A percentile compares a stretch with the other conserved stretches of the same genome.
phyloP scores from a whole-genome alignment of 2,329 filamentous ascomycete genomes.

The Alternaria consortialis region DNA sequence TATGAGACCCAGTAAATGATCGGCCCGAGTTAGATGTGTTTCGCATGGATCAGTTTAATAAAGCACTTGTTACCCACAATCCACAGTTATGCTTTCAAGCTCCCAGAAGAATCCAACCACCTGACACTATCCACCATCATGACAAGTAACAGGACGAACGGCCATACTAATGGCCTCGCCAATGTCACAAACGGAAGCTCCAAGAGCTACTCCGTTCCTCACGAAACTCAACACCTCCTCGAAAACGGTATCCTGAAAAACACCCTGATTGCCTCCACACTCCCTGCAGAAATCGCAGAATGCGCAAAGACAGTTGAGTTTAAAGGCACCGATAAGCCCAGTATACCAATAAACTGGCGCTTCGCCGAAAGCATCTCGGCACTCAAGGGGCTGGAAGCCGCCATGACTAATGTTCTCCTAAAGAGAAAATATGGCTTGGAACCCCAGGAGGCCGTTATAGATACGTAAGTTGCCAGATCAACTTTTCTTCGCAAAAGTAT shows the following conservation, averaged over 20 bases:
- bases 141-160: not conserved
- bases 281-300: constrained; percentile 50
- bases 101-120: not conserved
- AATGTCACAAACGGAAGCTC: constrained; percentile 21
- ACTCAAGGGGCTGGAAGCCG: constrained; percentile 60
- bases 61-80: not conserved
- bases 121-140: not conserved
- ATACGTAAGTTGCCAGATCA: constrained; percentile 49
- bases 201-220: constrained; percentile 39
- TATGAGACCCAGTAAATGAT: not conserved
- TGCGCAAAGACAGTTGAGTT: constrained; percentile 53
- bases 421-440: constrained; percentile 57
- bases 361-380: constrained; percentile 64
- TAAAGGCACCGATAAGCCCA: constrained; percentile 55
- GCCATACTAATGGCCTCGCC: constrained; percentile 1
- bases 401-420: constrained; percentile 57
- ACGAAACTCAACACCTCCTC: constrained; percentile 35
- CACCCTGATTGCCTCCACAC: constrained; percentile 48
- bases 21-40: not conserved
- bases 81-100: not conserved
- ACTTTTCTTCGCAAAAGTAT: constrained; percentile 25
- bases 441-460: constrained; percentile 55
- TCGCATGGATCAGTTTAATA: not conserved
- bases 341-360: constrained; percentile 65
- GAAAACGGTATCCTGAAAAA: constrained; percentile 57